These are phyloP conservation scores for Digitaria exilis DNA, from an alignment of 202 grass and related monocot genomes.

Conservation along the genomic window DNA sequence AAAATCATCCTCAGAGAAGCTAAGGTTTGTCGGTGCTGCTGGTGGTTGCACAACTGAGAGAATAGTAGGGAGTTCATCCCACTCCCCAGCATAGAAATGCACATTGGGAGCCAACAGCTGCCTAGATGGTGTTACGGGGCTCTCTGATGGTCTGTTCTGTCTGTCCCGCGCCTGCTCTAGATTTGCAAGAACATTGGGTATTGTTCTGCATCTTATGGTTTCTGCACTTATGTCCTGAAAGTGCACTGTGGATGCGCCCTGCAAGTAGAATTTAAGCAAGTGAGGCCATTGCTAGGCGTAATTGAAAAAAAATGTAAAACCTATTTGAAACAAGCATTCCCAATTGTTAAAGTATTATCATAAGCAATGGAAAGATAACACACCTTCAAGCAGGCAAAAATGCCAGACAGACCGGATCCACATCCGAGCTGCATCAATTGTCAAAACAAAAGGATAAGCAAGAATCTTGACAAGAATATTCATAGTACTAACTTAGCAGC, in stretches of 20 bases:
- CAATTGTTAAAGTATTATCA: neutral
- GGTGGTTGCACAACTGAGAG: conserved; percentile 73
- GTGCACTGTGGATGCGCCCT: conserved; percentile 89
- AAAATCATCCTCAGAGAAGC: conserved; percentile 96
- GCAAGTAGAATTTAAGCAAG: conserved; percentile 32
- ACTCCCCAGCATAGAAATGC: conserved; percentile 91
- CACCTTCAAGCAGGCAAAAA: conserved; percentile 95
- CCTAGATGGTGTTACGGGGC: conserved; percentile 89
- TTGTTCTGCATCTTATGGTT: conserved; percentile 80
- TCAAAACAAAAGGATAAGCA: conserved; percentile 34
- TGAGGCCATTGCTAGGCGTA: conserved; percentile 19
- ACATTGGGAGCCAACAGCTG: conserved; percentile 66
- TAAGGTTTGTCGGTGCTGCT: conserved; percentile 52
- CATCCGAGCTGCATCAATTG: conserved; percentile 79
- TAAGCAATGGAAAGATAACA: conserved; percentile 25
- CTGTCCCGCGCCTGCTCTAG: conserved; percentile 80
- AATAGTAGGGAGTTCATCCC: conserved; percentile 79
- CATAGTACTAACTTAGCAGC: conserved; percentile 4
- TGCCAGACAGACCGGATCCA: conserved; percentile 81
- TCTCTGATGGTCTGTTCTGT: conserved; percentile 77
- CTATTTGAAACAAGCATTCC: conserved; percentile 25
- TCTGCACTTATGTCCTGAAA: conserved; percentile 95
- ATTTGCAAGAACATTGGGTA: conserved; percentile 93
- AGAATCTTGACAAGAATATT: neutral
- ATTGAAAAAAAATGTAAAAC: conserved; percentile 9